Base-by-base conservation (phyloP, 2,329 filamentous ascomycete genomes). In the Trichoderma aggressivum region DNA sequence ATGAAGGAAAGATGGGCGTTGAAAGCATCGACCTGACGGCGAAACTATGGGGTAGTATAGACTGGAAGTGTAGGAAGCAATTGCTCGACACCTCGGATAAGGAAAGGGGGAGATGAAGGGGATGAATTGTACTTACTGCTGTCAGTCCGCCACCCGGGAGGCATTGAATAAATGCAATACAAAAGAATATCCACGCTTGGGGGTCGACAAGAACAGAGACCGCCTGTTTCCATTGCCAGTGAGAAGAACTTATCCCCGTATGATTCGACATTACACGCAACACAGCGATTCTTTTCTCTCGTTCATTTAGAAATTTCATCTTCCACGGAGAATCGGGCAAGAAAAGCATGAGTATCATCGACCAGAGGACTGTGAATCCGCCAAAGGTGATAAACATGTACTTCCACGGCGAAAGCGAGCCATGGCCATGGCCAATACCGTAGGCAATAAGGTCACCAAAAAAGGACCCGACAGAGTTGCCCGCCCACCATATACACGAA, bases 401-500 rank as follows among this genome's bases (percentile, higher is more conserved):
- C 26, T 63, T 47, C 60, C 66, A 70, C 14, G 69, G 30, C 26
- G 47, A 43, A 26, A 70, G 59, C 12, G 50, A 8, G 16, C 67
- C 68, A 24, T 53, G 34, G 26, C 43, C 39, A 36, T 65, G 61
- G 5, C 69, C 69, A 18, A 72, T 55, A 12, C 56, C 73, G 68
- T 73, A 74, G 6, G 69, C 65, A 26, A 74, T 69, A 21, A 67
- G 43, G 26, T 72, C 74, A 10, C 70, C 67, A 32, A 74, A 61
- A 56, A 70, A 74, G 11, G 39, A 39, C 11, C 73, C 73, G 18
- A 74, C 60, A 14, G 62, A 67, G 55, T 39, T 55, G 18, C 72
- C 73, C 8, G 68, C 47, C 74, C 74, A 75, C 73, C 74, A 74
- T 26, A 74, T 68, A 12, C 39, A 66, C 21, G 72, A 24, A 21